Base-by-base conservation (phyloP, 2,329 filamentous ascomycete species). In the Alternaria atra region DNA sequence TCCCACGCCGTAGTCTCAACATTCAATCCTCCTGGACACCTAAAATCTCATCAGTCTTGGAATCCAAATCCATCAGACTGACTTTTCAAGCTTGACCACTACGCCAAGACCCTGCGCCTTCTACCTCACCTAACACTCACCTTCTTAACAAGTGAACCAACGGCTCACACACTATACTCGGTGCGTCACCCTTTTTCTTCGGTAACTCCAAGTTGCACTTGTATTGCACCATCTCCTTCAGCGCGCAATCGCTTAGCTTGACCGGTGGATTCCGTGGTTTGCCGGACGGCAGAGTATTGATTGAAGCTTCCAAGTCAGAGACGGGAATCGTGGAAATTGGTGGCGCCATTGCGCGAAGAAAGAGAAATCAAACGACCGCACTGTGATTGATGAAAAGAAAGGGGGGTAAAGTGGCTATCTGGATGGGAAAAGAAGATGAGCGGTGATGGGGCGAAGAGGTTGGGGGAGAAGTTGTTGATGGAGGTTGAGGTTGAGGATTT, bases 1-100 rank as follows among this genome's bases (percentile, higher is more conserved):
- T 89, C 87, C 86, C 85, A 88, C 50, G 82, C 80, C 35, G 87
- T 90, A 34, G 87, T 89, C 74, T 90, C 87, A 13, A 89, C 85
- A 47, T 83, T 86, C 67, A 88, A 73, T 20, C 85, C 85, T 67
- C 82, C 80, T 27, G 81, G 82, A 73, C 86, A 84, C 66, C 81
- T 85, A 66, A 8, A 25, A 40, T 25, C 13, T 7, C 44, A 15
- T 60, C 27, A 60, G 58, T 20, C 5, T 52, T 42, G 30, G 30
- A 5, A 13, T 17, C 15, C 30, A 25, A 27, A 1, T 3, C 23
- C 17, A 50, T 37, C 1, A 50, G 6, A 35, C 25, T 35, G 15
- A 6, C 6, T 15, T 8, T 37, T 27, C 25, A 65, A 60, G n/a
- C 20, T 23, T 46, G 20, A 13, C 50, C n/a, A 13, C 23, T 20